A percentile compares a stretch with the other conserved stretches of the same genome.
These are phyloP conservation scores for Inosperma sp. DNA, from an alignment of 768 basidiomycete species.

Conservation along the genomic window DNA sequence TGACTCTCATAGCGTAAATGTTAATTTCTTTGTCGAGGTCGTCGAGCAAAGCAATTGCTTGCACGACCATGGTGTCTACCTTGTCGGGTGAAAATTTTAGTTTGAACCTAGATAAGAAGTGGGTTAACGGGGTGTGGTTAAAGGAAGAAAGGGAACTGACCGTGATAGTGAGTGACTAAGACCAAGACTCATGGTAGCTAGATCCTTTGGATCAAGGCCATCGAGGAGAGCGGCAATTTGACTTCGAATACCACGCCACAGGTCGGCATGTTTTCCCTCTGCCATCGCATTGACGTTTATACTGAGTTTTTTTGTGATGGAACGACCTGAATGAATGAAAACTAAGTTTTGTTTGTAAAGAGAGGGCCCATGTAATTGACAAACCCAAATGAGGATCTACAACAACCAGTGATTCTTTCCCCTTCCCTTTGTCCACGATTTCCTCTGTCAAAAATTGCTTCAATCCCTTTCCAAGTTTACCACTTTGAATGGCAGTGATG, in stretches of 20 bases:
- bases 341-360: neutral
- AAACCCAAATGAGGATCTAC: conserved; percentile 87
- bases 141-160: conserved; percentile 37
- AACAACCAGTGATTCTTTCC: conserved; percentile 79
- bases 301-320: conserved; percentile 90
- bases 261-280: conserved; percentile 51
- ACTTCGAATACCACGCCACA: conserved; percentile 92
- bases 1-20: conserved; percentile 98
- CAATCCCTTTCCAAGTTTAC: conserved; percentile 88
- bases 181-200: conserved; percentile 97
- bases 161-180: conserved; percentile 94
- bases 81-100: conserved; percentile 99
- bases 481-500: conserved; percentile 85
- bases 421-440: conserved; percentile 84
- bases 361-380: conserved; percentile 23
- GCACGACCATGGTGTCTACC: conserved; percentile 99
- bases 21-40: conserved; percentile 99
- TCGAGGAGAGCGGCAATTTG: conserved; percentile 86
- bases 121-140: neutral
- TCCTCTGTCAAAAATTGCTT: conserved; percentile 91
- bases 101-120: conserved; percentile 67
- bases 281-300: conserved; percentile 73
- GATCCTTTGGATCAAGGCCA: conserved; percentile 87
- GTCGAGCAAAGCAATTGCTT: conserved; percentile 95
- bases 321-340: conserved; percentile 47